phyloP scores from a whole-genome alignment of 1,284 basidiomycete genomes.

The Porogramme epimiltina region DNA sequence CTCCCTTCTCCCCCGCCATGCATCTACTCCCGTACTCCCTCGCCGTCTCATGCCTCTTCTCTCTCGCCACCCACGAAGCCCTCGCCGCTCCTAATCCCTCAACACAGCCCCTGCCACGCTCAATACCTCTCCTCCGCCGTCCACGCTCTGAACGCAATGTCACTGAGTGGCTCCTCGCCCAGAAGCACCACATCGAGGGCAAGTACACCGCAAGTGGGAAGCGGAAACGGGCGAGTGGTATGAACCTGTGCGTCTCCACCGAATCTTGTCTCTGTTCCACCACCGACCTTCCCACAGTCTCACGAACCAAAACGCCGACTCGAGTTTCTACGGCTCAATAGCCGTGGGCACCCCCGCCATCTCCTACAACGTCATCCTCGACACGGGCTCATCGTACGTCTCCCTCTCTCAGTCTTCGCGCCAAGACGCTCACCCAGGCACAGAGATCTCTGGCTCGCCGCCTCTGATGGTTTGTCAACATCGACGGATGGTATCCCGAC shows the following conservation, averaged over 20 bases:
- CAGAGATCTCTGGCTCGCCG: conserved; percentile 34
- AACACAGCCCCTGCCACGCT: conserved; percentile 14
- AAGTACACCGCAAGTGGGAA: conserved; percentile 29
- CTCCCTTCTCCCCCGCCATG: conserved; percentile 14
- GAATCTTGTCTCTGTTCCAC: neutral
- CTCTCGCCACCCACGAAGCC: conserved; percentile 20
- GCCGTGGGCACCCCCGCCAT: conserved; percentile 43
- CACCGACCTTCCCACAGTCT: conserved; percentile 18
- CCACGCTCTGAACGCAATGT: conserved; percentile 9
- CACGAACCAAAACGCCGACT: conserved; percentile 32
- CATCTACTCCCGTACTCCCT: conserved; percentile 25
- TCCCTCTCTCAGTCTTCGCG: neutral
- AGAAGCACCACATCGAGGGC: conserved; percentile 25
- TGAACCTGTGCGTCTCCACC: conserved; percentile 28
- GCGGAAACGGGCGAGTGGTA: conserved; percentile 29
- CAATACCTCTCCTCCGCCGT: conserved; percentile 26
- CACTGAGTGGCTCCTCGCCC: conserved; percentile 23
- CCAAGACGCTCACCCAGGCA: neutral
- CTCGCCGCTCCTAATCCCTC: conserved; percentile 23
- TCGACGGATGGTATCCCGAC: conserved; percentile 20
- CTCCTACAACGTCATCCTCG: conserved; percentile 43
- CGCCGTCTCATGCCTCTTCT: conserved; percentile 24
- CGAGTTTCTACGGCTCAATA: conserved; percentile 42
- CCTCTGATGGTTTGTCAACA: conserved; percentile 17
- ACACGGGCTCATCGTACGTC: conserved; percentile 60